Evolutionary conservation across 495 filamentous ascomycete species (phyloP).

Genomic region (Trichoderma erinaceum): DNA sequence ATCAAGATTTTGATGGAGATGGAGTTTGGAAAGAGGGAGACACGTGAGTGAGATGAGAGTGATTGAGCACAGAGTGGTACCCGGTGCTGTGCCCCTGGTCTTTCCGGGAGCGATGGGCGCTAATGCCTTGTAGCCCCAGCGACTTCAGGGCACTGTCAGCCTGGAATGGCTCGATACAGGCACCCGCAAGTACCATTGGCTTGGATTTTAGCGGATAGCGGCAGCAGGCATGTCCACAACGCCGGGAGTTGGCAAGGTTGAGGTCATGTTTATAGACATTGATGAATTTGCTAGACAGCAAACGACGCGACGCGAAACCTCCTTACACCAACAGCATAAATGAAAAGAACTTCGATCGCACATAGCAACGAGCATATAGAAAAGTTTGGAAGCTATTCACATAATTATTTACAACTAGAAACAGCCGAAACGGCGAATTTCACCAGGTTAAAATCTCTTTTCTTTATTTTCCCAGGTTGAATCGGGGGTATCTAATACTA

Average conservation of each 20-base stretch:
- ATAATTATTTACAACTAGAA: too few relatives aligned
- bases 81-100: not conserved
- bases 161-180: not conserved
- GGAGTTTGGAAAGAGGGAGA: too few relatives aligned
- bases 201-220: not conserved
- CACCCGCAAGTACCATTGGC: not conserved
- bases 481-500: slow-evolving; percentile 12
- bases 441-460: slow-evolving; percentile 3
- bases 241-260: not conserved
- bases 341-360: not conserved
- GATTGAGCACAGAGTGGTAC: not conserved
- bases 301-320: slow-evolving; percentile 1
- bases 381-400: too few relatives aligned
- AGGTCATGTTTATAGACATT: not conserved
- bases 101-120: not conserved
- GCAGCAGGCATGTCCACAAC: not conserved
- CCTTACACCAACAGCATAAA: not conserved
- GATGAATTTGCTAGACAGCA: not conserved
- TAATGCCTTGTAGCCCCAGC: not conserved
- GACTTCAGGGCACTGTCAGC: not conserved
- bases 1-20: not conserved
- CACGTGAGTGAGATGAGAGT: slow-evolving; percentile 10
- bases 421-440: not conserved
- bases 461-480: slow-evolving; percentile 10
- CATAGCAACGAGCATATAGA: not conserved